Percentiles rank a stretch among this genome's conserved stretches.
phyloP scores from a whole-genome alignment of 345 rosid species.

The Salix dunnii region DNA sequence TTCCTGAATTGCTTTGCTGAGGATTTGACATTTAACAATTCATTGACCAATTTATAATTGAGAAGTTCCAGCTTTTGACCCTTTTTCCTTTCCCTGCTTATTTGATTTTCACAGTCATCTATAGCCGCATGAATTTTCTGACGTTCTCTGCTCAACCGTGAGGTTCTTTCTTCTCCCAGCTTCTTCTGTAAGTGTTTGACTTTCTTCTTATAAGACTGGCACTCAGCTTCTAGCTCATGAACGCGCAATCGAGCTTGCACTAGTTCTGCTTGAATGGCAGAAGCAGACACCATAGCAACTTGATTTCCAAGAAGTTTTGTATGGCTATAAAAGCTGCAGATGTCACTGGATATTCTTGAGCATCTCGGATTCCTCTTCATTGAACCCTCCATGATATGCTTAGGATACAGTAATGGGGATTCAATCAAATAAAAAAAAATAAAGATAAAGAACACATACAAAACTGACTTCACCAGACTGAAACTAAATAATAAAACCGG shows the following conservation, averaged over 20 bases:
- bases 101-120: not conserved
- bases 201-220: slow-evolving; percentile 4
- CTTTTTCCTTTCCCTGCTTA: slow-evolving; percentile 11
- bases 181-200: not conserved
- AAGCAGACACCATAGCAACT: not conserved
- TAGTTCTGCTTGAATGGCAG: slow-evolving; percentile 4
- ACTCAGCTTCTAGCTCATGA: slow-evolving; percentile 11
- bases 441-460: not conserved
- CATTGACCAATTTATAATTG: slow-evolving; percentile 15
- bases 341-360: not conserved
- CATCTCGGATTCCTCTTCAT: slow-evolving; percentile 17
- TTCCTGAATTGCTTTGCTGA: slow-evolving; percentile 17
- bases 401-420: slow-evolving; percentile 14
- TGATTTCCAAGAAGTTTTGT: not conserved
- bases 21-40: slow-evolving; percentile 1
- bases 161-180: slow-evolving; percentile 7
- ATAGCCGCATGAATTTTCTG: slow-evolving; percentile 10
- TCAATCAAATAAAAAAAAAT: not conserved
- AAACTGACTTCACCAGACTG: not conserved
- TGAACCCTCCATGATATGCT: slow-evolving; percentile 4
- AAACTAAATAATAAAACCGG: not conserved
- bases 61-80: slow-evolving; percentile 7
- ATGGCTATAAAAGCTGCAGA: not conserved
- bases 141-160: slow-evolving; percentile 2
- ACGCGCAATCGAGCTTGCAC: slow-evolving; percentile 5